A percentile compares a stretch with the other conserved stretches of the same genome.
phyloP scores from a whole-genome alignment of 768 basidiomycete species.

The Mycena sanguinolenta region DNA sequence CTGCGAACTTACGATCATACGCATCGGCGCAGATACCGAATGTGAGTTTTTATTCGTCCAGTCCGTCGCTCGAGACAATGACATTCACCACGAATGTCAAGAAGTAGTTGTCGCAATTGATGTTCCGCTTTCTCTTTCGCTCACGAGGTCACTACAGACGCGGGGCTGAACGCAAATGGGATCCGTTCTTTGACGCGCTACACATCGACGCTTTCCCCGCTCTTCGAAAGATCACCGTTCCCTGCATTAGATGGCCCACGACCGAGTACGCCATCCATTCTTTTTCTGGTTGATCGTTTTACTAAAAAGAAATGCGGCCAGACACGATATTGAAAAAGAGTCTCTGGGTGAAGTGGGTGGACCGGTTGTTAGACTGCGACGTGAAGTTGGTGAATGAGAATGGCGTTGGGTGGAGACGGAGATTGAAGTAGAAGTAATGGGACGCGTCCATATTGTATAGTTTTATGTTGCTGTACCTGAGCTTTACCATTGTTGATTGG shows the following conservation, averaged over 20 bases:
- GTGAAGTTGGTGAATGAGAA: slow-evolving; percentile 11
- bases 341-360: slow-evolving; percentile 16
- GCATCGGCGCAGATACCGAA: too few relatives aligned
- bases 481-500: slow-evolving; percentile 22
- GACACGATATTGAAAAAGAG: slow-evolving; percentile 30
- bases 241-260: slow-evolving; percentile 24
- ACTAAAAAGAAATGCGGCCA: not conserved
- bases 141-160: slow-evolving; percentile 6
- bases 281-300: not conserved
- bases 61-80: too few relatives aligned
- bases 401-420: too few relatives aligned
- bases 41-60: too few relatives aligned
- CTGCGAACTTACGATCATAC: too few relatives aligned
- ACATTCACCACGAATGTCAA: slow-evolving; percentile 1
- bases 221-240: too few relatives aligned
- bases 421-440: too few relatives aligned
- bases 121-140: not conserved
- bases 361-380: slow-evolving; percentile 16
- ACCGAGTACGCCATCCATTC: slow-evolving; percentile 5
- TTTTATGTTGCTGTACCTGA: too few relatives aligned
- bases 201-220: too few relatives aligned
- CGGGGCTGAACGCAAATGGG: slow-evolving; percentile 23
- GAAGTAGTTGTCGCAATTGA: not conserved
- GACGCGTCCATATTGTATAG: too few relatives aligned
- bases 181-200: slow-evolving; percentile 6